Evolutionary conservation across 306 rosid genomes (phyloP).

Genomic region (Oxytropis ochrocephala): DNA sequence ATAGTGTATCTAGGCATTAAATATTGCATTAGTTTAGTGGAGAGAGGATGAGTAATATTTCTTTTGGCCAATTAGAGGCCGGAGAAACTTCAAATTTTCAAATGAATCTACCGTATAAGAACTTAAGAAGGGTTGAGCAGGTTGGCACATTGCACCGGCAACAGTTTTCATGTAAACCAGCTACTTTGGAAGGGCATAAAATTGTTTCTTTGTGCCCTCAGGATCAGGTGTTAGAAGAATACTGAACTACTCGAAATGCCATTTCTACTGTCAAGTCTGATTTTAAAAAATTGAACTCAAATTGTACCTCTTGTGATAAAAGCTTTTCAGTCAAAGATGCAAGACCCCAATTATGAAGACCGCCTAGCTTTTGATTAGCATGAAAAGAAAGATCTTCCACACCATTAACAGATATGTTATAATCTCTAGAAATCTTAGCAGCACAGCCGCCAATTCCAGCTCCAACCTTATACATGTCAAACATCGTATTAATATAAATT

Average conservation of each 20-base stretch:
- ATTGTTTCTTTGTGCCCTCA: conserved; percentile 1
- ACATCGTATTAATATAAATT: neutral
- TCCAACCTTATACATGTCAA: conserved; percentile 59
- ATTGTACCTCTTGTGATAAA: conserved; percentile 61
- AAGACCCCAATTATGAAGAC: conserved; percentile 53
- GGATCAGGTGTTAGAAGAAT: neutral
- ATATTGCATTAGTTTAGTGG: neutral
- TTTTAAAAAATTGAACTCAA: conserved; percentile 7
- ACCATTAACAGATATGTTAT: conserved; percentile 51
- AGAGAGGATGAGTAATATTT: neutral
- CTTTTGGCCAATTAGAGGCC: neutral
- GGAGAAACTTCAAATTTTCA: neutral
- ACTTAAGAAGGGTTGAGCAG: neutral
- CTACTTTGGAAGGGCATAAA: neutral
- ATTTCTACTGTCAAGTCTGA: conserved; percentile 4
- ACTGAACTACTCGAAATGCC: neutral
- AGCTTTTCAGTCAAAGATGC: conserved; percentile 61
- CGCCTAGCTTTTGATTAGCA: conserved; percentile 67
- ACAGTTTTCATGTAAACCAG: neutral
- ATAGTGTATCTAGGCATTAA: neutral
- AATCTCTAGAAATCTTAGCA: conserved; percentile 67
- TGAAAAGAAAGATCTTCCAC: conserved; percentile 61
- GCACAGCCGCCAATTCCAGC: conserved; percentile 62
- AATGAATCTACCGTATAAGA: neutral
- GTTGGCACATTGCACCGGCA: neutral